Evolutionary conservation across 1,284 basidiomycete species (phyloP), one percentile per base, ranked within the genome.

Genomic region (Cutaneotrichosporon curvatum): DNA sequence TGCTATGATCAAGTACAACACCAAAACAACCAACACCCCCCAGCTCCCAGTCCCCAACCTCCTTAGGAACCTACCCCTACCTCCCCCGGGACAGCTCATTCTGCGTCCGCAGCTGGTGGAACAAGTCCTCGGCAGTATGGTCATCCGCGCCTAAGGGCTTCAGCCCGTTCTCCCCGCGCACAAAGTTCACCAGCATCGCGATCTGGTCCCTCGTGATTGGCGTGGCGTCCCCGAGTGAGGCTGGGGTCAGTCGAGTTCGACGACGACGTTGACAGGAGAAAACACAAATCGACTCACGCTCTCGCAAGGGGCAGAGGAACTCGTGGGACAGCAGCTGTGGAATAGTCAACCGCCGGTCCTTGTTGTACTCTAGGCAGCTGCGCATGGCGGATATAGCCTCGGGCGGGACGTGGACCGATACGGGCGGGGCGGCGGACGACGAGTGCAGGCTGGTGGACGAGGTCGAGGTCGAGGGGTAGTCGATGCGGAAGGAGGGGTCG

Each of bases 331-430:
- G 56, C 37, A 78, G 57, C 50, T 75, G 68, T 4, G 73, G 71
- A 40, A 79, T 78, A 22, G 74, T 74, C 47, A 76, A 65, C 4
- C 78, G 63, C 20, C 68, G 51, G 48, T 74, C 73, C 37, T 74
- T 72, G 21, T 71, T 57, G 57, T 75, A 78, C 16, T 61, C 56
- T 15, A 79, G 57, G 51, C 77, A 76, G 20, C 69, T 61, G 49
- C 68, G 63, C 65, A 79, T 75, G 8, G 72, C 67, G 25, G 72
- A 67, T 31, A 78, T 65, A 16, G 77, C 67, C 6, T 73, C 64
- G 7, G 66, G 61, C 12, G 70, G 70, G 25, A 78, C 73, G 2
- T 61, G 53, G 23, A 73, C 67, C 5, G 63, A 61, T 12, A 71
- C 45, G 8, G 28, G 14, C 22, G 12, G 10, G 7, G 36, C 18